Evolutionary conservation across 1,139 yeast genomes (phyloP), one percentile per base, ranked within the genome.

Genomic region (Blastobotrys persicus): DNA sequence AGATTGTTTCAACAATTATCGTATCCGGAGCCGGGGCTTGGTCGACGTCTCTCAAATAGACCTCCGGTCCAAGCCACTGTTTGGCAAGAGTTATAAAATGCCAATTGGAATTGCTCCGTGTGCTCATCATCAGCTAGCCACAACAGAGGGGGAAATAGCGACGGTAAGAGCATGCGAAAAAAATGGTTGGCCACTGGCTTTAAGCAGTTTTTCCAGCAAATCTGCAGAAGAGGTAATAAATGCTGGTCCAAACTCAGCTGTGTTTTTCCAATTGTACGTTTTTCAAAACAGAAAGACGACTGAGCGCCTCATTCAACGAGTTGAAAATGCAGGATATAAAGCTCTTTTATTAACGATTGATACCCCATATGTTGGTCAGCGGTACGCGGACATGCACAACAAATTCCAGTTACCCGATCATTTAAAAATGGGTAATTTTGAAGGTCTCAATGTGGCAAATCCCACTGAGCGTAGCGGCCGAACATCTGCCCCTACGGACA

Each of bases 71-170:
- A 52, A 46, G 35, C 49, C 47, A 17, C 51, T 79, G 59, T 67
- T 77, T 45, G 82, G 81, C 13, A 53, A 62, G 19, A 60, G 65
- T 28, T 68, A 71, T 17, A 63, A 68, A 16, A 70, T 76, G 2
- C 88, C 88, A 4, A 74, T 82, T 55, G 85, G 84, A 51, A 72
- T 81, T 46, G 79, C 86, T 11, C 87, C 88, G 0, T 77, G 83
- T 31, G 87, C 86, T 0, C 77, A 81, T 57, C 84, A 85, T 37
- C 75, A 72, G 52, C 71, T 80, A 65, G 88, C 86, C 1, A 80
- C 79, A 55, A 77, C 78, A 0, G 84, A 80, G 41, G 88, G 86
- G 1, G 88, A 83, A 60, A 68, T 70, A 1, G 71, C 71, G 9
- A 67, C 72, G 4, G 69, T 66, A 9, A 50, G 57, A 16, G 71